Evolutionary conservation across 176 grass and related monocot species (phyloP).

Genomic region (Alloteropsis semialata): DNA sequence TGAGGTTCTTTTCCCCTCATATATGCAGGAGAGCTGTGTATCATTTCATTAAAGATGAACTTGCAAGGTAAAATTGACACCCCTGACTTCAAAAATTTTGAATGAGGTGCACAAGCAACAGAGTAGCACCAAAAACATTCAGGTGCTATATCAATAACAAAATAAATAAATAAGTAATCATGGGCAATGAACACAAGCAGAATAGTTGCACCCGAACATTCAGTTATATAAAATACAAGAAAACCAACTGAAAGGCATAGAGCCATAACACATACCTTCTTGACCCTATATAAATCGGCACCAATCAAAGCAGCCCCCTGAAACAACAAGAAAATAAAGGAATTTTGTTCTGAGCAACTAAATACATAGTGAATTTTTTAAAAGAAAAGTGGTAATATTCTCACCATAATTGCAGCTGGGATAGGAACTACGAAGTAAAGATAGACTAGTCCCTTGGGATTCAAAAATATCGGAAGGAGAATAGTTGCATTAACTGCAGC

Average conservation of each 20-base stretch:
- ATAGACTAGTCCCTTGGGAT: slow-evolving; percentile 71
- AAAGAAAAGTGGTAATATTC: slow-evolving; percentile 11
- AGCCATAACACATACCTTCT: slow-evolving; percentile 44
- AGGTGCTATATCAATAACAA: not conserved
- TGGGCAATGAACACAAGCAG: not conserved
- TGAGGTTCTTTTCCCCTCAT: too few species aligned
- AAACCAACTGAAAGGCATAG: slow-evolving; percentile 26
- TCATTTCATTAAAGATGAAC: too few species aligned
- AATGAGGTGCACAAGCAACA: not conserved
- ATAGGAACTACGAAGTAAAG: slow-evolving; percentile 75
- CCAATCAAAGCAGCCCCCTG: slow-evolving; percentile 76
- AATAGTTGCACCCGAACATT: slow-evolving; percentile 1
- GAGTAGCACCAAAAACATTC: not conserved
- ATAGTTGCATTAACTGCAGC: slow-evolving; percentile 84
- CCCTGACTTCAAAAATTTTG: not conserved
- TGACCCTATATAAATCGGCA: slow-evolving; percentile 62
- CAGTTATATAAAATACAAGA: slow-evolving; percentile 24
- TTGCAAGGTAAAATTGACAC: not conserved
- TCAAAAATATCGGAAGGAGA: slow-evolving; percentile 80
- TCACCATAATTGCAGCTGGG: slow-evolving; percentile 75
- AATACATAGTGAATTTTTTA: not conserved
- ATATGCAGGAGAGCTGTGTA: too few species aligned
- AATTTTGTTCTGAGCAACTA: slow-evolving; percentile 1
- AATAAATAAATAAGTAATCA: not conserved
- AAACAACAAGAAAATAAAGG: slow-evolving; percentile 26